Percentiles rank a stretch among this genome's conserved stretches.
Evolutionary conservation across 805 yeast species (phyloP).

Genomic region (Myxozyma melibiosi): DNA sequence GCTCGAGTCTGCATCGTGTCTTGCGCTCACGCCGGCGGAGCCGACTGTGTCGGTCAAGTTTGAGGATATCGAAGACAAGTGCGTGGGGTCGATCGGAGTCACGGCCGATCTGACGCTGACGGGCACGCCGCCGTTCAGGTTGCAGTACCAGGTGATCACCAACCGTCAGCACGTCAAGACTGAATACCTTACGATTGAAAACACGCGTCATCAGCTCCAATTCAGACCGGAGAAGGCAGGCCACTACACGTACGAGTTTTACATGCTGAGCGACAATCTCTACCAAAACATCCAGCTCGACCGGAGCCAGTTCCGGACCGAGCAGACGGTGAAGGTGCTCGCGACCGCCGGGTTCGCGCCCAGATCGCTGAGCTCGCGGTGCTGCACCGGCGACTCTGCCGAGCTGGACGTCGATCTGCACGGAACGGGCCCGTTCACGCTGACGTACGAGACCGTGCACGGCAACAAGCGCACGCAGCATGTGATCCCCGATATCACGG

Average conservation of each 20-base stretch:
- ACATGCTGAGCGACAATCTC: slow-evolving; percentile 63
- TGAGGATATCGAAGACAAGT: slow-evolving; percentile 72
- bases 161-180: slow-evolving; percentile 41
- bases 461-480: slow-evolving; percentile 51
- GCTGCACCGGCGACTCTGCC: slow-evolving; percentile 54
- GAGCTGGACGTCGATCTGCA: slow-evolving; percentile 60
- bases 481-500: slow-evolving; percentile 47
- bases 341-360: slow-evolving; percentile 46
- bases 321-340: slow-evolving; percentile 43
- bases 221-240: slow-evolving; percentile 85
- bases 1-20: slow-evolving; percentile 55
- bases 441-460: slow-evolving; percentile 69
- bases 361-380: slow-evolving; percentile 34
- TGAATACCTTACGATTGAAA: slow-evolving; percentile 38
- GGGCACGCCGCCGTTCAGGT: slow-evolving; percentile 82
- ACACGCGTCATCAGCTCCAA: slow-evolving; percentile 56
- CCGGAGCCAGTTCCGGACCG: slow-evolving; percentile 32
- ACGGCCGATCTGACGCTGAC: slow-evolving; percentile 64
- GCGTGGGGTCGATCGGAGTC: slow-evolving; percentile 91
- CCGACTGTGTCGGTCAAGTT: slow-evolving; percentile 51
- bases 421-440: slow-evolving; percentile 79
- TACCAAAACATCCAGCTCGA: slow-evolving; percentile 46
- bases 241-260: slow-evolving; percentile 71
- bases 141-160: slow-evolving; percentile 58
- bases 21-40: slow-evolving; percentile 60